Conservation (phyloP, 1,139 yeast genomes). For the Blastobotrys aristatus region DNA sequence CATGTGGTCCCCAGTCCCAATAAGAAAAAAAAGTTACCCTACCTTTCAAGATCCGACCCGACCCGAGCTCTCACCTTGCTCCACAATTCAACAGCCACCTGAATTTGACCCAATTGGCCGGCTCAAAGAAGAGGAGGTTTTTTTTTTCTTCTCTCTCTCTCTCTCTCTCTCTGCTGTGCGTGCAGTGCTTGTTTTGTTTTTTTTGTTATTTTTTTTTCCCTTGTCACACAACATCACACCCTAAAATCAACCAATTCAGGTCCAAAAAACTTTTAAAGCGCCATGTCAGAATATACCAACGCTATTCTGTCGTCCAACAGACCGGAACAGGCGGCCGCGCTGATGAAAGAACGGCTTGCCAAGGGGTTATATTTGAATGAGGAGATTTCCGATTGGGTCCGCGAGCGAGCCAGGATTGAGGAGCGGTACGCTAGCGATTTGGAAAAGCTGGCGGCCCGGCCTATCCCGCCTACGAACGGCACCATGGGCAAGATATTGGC, state of each 20-base stretch:
- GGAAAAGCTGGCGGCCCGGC: constrained; percentile 29
- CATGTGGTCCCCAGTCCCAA: too few relatives aligned
- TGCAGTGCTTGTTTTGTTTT: neutral
- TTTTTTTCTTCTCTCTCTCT: neutral
- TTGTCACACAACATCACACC: neutral
- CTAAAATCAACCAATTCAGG: neutral
- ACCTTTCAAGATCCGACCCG: too few relatives aligned
- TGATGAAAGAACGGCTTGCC: constrained; percentile 32
- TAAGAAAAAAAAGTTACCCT: too few relatives aligned
- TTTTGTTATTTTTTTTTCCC: neutral
- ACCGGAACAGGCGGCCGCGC: constrained; percentile 31
- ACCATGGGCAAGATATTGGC: constrained; percentile 34
- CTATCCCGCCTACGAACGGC: constrained; percentile 18
- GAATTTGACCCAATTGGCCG: too few relatives aligned
- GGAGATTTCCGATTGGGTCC: constrained; percentile 36
- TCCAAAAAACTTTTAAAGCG: too few relatives aligned
- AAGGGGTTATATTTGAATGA: constrained; percentile 30
- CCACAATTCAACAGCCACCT: neutral
- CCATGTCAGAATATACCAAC: constrained; percentile 31
- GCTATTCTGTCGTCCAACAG: constrained; percentile 30
- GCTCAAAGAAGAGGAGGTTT: neutral
- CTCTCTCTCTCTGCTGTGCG: too few relatives aligned
- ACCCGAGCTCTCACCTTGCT: too few relatives aligned
- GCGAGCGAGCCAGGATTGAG: constrained; percentile 35
- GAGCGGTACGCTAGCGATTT: constrained; percentile 35